Base-by-base conservation (phyloP, 192 early-diverging fungal species). In the Rhizophagus sp. region DNA sequence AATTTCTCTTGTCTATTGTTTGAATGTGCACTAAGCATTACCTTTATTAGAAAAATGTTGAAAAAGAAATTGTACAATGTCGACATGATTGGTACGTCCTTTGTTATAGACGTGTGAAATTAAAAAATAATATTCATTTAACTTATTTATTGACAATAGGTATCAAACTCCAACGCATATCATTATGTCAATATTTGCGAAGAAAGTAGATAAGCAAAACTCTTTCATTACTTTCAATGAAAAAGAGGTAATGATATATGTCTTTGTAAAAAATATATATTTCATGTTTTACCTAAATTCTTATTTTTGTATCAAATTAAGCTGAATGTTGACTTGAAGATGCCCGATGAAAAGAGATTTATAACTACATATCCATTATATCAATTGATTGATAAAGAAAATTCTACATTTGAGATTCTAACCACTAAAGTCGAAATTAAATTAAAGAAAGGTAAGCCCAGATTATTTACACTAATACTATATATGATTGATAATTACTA, bases 181-280 rank as follows among this genome's bases (percentile, higher is more conserved):
- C 50, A 95, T 95, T 77, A 84, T 98, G 61, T 95, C 94, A 34
- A 88, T 99, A 64, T 99, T 96, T 87, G 97, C 96, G 8, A 98
- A 98, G 83, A 96, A 97, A 80, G 90, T 93, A 24, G 91, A 94
- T 81, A 91, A 89, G 80, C 87, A 88, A 61, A 76, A 85, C 11
- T 94, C 96, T 50, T 84, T 84, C 41, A 88, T 98, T n/a, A 80
- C 80, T 76, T 96, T 98, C 84, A 82, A 81, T 30, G 83, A 82
- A 25, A 83, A 92, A 52, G 83, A 88, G 88, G 88, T 93, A 75
- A 39, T 34, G 10, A 12, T 12, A 12, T 12, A 47, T 11, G 11
- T 12, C 4, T 47, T 47, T 47, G 1, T 12, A 47, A 12, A 39
- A 24, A 41, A 70, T 61, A 19, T 27, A 47, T 17, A 39, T 57